Conservation (phyloP, 2,329 filamentous ascomycete species). For the Didymosphaeria variabile region DNA sequence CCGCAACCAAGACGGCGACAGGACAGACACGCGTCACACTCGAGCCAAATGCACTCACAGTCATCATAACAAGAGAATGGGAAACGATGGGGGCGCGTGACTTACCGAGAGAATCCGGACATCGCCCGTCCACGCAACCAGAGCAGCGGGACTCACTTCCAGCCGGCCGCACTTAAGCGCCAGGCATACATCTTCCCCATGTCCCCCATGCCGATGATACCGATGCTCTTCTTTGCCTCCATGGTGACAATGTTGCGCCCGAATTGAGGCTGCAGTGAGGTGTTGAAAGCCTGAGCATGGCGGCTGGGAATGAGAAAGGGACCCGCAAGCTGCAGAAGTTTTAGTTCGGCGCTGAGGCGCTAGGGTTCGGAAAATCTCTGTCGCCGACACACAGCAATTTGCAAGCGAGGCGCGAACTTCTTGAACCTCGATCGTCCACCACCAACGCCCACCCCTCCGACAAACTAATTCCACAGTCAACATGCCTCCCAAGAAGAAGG, state of each 20-base stretch:
- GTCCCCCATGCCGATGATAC: slow-evolving; percentile 98
- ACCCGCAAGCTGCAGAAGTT: slow-evolving; percentile 23
- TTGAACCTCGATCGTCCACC: slow-evolving; percentile 28
- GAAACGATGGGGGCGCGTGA: slow-evolving; percentile 24
- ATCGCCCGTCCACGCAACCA: slow-evolving; percentile 25
- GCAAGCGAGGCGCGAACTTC: slow-evolving; percentile 11
- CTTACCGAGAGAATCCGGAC: slow-evolving; percentile 35
- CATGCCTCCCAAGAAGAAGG: slow-evolving; percentile 92
- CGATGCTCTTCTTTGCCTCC: slow-evolving; percentile 76
- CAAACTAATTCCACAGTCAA: slow-evolving; percentile 41
- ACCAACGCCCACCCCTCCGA: slow-evolving; percentile 38
- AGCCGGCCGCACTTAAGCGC: slow-evolving; percentile 87
- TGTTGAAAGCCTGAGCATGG: slow-evolving; percentile 43
- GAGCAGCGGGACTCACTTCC: slow-evolving; percentile 76
- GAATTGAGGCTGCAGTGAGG: slow-evolving; percentile 30
- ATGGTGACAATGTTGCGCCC: slow-evolving; percentile 50
- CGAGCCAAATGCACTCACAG: slow-evolving; percentile 99
- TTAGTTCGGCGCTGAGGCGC: slow-evolving; percentile 25
- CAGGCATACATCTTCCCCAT: slow-evolving; percentile 99
- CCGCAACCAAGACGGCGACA: slow-evolving; percentile 79
- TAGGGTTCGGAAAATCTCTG: slow-evolving; percentile 21
- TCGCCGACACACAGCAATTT: slow-evolving; percentile 15
- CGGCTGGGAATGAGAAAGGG: slow-evolving; percentile 22
- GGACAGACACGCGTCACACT: slow-evolving; percentile 78
- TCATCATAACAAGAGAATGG: slow-evolving; percentile 77